Base-by-base conservation (phyloP, 164 flowering plant genomes). In the Chimonanthus praecox region DNA sequence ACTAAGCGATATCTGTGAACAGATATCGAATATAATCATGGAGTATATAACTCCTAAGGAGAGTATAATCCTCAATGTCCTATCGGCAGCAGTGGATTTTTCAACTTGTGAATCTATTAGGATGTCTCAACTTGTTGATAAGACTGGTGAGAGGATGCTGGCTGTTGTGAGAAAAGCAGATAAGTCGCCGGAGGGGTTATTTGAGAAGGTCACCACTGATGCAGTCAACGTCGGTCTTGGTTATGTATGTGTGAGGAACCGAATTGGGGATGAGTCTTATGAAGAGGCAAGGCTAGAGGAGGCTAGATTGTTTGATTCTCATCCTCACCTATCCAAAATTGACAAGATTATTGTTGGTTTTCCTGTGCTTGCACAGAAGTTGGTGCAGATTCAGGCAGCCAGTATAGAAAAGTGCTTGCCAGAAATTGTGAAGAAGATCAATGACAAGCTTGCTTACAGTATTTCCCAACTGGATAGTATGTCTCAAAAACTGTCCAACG, bases 111-210 rank as follows among this genome's bases (percentile, higher is more conserved):
- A 87, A 76, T 87, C 89, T 2, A 87, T 85, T 15, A 67, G 84
- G 51, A 86, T 84, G 88, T 86, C 88, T 0, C 88, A 86, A 74
- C 62, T 21, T 0, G 88, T 83, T 5, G 88, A 83, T 33, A 81
- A 71, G 21, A 71, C 83, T 5, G 88, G 88, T 3, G 67, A 78
- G 64, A 61, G 88, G 71, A 86, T 85, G 7, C 80, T 86, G 4
- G 87, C 85, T 8, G 88, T 84, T 2, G 88, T 85, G 4, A 85
- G 87, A 0, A 85, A 85, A 54, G 80, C 78, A n/a, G 88, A 85
- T 49, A 81, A 69, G 64, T 73, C 84, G 5, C 84, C 88, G 0
- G 87, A 84, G 33, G 87, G 88, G 2, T 48, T 75, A 43, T 73
- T 21, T 9, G 68, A 75, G 73, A 75, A 75, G 72, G 72, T 75